A percentile compares a stretch with the other conserved stretches of the same genome.
Conservation (phyloP, 208 protist genomes). For the Porcisia hertigi region DNA sequence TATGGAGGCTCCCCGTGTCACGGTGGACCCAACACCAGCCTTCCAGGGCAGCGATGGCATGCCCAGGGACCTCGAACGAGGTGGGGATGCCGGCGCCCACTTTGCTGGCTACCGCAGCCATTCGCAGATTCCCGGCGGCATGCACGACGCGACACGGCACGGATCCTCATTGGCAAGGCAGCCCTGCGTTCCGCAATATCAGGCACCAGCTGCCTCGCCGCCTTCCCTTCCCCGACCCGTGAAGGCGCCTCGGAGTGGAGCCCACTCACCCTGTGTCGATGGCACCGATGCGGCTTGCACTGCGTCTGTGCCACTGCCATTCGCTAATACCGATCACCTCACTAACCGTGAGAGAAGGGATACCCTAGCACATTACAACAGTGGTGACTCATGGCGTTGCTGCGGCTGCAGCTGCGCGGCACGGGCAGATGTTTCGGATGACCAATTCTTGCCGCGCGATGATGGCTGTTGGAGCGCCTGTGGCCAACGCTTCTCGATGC, state of each 20-base stretch:
- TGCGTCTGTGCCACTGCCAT: neutral
- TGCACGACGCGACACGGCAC: neutral
- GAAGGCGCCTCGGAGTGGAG: neutral
- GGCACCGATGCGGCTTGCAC: neutral
- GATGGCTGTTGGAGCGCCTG: constrained; percentile 13
- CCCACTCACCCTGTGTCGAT: neutral
- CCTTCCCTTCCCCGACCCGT: neutral
- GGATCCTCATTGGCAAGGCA: neutral
- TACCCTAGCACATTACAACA: neutral
- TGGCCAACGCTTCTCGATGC: neutral
- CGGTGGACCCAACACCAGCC: neutral
- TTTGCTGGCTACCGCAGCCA: neutral
- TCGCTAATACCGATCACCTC: neutral
- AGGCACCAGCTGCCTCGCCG: neutral
- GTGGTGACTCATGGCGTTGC: neutral
- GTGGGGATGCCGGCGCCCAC: neutral
- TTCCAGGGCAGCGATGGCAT: neutral
- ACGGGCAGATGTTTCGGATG: neutral
- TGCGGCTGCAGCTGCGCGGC: neutral
- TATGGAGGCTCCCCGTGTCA: too few relatives aligned
- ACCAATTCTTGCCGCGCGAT: neutral
- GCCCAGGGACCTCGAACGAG: neutral
- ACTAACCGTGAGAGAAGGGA: neutral
- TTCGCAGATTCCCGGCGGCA: neutral
- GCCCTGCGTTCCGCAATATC: neutral